Percentiles rank a stretch among this genome's conserved stretches.
These are phyloP conservation scores for Boletus semigastroideus DNA, from an alignment of 1,284 basidiomycete species.

Conservation along the genomic window DNA sequence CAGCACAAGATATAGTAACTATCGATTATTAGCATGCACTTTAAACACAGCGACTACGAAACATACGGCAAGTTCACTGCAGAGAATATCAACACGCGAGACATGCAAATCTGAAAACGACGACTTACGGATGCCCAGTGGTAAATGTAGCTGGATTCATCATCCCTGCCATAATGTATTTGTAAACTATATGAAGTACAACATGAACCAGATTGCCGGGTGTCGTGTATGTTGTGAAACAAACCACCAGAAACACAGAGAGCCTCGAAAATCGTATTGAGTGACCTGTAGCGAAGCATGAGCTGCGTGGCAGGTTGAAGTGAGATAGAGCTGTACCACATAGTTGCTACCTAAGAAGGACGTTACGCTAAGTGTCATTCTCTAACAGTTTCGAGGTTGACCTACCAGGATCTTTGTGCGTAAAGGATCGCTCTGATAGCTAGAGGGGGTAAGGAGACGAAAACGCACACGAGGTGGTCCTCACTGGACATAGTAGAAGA, in stretches of 20 bases:
- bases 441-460: not conserved
- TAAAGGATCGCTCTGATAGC: not conserved
- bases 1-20: not conserved
- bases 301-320: not conserved
- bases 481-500: not conserved
- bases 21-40: not conserved
- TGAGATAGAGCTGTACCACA: not conserved
- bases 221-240: not conserved
- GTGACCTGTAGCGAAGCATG: not conserved
- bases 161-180: not conserved
- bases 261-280: not conserved
- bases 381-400: not conserved
- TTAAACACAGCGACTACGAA: not conserved
- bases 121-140: not conserved
- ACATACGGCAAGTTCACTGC: conserved; percentile 5
- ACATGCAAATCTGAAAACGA: no score
- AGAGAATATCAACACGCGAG: not conserved
- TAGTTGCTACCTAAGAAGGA: not conserved
- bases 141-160: not conserved
- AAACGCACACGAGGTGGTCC: not conserved
- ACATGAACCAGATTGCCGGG: not conserved
- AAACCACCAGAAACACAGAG: not conserved
- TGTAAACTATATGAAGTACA: not conserved
- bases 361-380: not conserved
- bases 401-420: not conserved